Base-by-base conservation (phyloP, 345 rosid genomes). In the Salix purpurea region DNA sequence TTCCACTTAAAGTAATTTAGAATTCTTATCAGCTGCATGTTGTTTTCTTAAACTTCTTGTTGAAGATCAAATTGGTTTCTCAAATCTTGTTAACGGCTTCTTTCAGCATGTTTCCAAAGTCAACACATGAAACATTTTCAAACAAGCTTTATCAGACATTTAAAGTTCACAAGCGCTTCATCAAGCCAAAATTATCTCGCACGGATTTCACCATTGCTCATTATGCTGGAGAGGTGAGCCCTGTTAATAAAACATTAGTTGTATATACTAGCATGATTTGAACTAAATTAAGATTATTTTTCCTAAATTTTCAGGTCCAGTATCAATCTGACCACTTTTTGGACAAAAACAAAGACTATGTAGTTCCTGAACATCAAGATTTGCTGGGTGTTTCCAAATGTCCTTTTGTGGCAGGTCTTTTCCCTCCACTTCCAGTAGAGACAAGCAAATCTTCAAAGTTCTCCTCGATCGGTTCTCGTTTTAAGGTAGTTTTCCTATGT, bases 21-120 rank as follows among this genome's bases (percentile, higher is more conserved):
- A 68, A 16, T 16, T 46, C 9, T 69, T 52, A 10, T 72, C 34
- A 26, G 76, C 34, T 37, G 23, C 44, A 21, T 24, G 30, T 40
- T 19, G 50, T 42, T 65, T 62, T 24, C 36, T 26, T 65, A 69
- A 65, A 73, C 76, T 74, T 48, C n/a, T 44, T 28, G 64, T 36
- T 32, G 40, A 28, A 54, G 76, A 42, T 61, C 37, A 66, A 34
- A 18, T 44, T 78, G 7, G 66, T 40, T 73, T 40, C 81, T 30
- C 78, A 62, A 48, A 65, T 69, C 14, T 65, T 74, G 52, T 78
- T 81, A 67, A 40, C 67, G 34, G n/a, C 50, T 64, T 74, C 21
- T n/a, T 88, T 73, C 90, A 96, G 99, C 80, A 96, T 96, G 99
- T 96, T 96, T 80, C 99, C 99, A 13, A 95, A 96, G 87, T 96